Percentiles rank a stretch among this genome's conserved stretches.
These are phyloP conservation scores for Fusarium sterilihyphosum DNA, from an alignment of 2,329 filamentous ascomycete species.

Conservation along the genomic window DNA sequence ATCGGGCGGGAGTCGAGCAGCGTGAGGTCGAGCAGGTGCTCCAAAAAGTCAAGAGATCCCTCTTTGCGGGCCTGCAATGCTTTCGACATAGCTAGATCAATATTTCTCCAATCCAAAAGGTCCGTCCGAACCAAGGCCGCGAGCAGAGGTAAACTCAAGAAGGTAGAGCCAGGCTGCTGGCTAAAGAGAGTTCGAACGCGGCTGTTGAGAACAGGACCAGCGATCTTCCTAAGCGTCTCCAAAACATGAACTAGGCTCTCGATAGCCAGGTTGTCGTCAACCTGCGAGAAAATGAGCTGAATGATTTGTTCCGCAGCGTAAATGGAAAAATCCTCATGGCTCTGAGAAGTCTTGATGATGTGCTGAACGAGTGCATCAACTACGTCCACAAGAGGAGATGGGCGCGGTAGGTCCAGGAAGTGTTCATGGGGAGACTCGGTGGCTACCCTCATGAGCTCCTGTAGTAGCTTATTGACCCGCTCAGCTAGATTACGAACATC, in stretches of 20 bases:
- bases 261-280: conserved; percentile 65
- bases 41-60: conserved; percentile 81
- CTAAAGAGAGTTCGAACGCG: conserved; percentile 66
- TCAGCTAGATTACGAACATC: conserved; percentile 65
- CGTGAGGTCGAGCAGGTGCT: conserved; percentile 79
- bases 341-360: conserved; percentile 71
- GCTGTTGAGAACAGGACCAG: conserved; percentile 62
- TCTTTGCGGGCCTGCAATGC: conserved; percentile 77
- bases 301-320: conserved; percentile 70
- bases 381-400: conserved; percentile 69
- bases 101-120: conserved; percentile 69
- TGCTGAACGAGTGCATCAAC: conserved; percentile 70
- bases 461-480: conserved; percentile 66
- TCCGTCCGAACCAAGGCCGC: conserved; percentile 68
- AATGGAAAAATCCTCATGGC: conserved; percentile 67
- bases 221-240: conserved; percentile 69
- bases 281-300: conserved; percentile 63
- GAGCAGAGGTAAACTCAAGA: conserved; percentile 67
- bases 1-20: conserved; percentile 81
- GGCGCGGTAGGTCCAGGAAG: conserved; percentile 66
- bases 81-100: conserved; percentile 78
- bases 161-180: conserved; percentile 64
- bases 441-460: conserved; percentile 65
- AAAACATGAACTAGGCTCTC: conserved; percentile 72
- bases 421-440: conserved; percentile 67